Conservation (phyloP, 2,329 filamentous ascomycete genomes). For the Huntiella omanensis region DNA sequence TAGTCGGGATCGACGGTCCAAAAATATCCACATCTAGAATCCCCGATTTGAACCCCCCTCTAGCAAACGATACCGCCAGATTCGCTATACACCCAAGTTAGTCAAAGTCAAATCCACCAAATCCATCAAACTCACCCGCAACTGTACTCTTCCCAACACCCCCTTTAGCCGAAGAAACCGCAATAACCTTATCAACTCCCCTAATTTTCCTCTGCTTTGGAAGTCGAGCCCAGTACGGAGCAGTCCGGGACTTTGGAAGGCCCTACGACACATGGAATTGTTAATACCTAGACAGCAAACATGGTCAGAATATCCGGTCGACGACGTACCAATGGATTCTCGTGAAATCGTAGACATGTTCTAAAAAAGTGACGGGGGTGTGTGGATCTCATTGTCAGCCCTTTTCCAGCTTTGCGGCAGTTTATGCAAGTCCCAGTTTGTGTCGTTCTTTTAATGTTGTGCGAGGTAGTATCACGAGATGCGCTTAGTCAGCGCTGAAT, state of each 20-base stretch:
- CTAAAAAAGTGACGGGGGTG: slow-evolving; percentile 23
- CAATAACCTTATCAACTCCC: slow-evolving; percentile 78
- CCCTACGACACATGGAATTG: slow-evolving; percentile 34
- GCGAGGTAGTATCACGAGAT: no score
- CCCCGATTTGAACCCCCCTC: slow-evolving; percentile 61
- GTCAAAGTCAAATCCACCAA: background rate
- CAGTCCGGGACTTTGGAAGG: slow-evolving; percentile 54
- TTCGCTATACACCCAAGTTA: slow-evolving; percentile 35
- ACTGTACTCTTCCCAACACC: slow-evolving; percentile 97
- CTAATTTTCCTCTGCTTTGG: slow-evolving; percentile 65
- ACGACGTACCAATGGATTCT: slow-evolving; percentile 60
- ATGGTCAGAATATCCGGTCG: background rate
- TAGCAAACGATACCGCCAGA: slow-evolving; percentile 69
- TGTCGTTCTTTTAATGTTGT: no score
- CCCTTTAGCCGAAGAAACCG: slow-evolving; percentile 92
- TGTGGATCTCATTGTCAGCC: slow-evolving; percentile 16
- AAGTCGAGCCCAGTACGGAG: slow-evolving; percentile 44
- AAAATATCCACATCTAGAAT: slow-evolving; percentile 96
- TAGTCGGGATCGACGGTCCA: slow-evolving; percentile 79
- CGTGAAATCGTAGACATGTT: slow-evolving; percentile 35
- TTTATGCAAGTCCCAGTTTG: no score
- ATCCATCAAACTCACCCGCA: slow-evolving; percentile 37
- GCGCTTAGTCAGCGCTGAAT: no score
- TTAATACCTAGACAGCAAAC: background rate
- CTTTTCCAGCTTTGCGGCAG: no score